These are phyloP conservation scores for Lachnum nothofagi DNA, from an alignment of 2,329 filamentous ascomycete species.

Conservation along the genomic window DNA sequence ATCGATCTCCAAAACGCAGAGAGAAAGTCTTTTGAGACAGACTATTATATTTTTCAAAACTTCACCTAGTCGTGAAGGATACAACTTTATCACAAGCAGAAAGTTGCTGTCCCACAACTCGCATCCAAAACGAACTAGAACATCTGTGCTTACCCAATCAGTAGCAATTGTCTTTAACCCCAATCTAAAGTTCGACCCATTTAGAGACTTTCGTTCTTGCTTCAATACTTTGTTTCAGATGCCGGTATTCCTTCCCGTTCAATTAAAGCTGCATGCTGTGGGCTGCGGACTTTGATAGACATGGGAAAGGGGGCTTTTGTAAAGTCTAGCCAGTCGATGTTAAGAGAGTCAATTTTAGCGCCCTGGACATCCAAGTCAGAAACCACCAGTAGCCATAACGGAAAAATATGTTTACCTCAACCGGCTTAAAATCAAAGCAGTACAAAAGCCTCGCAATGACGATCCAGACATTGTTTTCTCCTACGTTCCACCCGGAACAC, in stretches of 20 bases:
- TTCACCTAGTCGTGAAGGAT: too few species aligned
- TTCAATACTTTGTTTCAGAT: conserved; percentile 5
- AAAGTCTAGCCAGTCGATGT: not conserved
- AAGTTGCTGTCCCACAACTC: too few species aligned
- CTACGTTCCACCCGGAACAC: conserved; percentile 33
- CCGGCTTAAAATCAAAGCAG: conserved; percentile 13
- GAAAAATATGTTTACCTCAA: conserved; percentile 1
- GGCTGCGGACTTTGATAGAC: conserved; percentile 12
- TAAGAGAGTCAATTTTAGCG: not conserved
- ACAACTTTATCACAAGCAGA: too few species aligned
- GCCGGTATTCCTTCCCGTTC: conserved; percentile 8
- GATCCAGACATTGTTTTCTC: conserved; percentile 30
- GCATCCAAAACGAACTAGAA: too few species aligned
- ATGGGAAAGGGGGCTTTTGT: conserved; percentile 10
- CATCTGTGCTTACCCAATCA: too few species aligned
- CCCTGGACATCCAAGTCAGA: too few species aligned
- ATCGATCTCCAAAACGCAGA: too few species aligned
- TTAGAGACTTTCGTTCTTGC: not conserved
- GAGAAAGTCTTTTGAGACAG: too few species aligned
- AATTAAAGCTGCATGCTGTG: conserved; percentile 10
- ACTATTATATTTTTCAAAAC: too few species aligned
- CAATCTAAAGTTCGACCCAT: not conserved
- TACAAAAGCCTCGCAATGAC: conserved; percentile 26
- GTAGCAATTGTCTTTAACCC: not conserved
- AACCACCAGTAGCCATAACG: too few species aligned